Conservation (phyloP, 257 asterid genomes). For the Osmanthus fragrans region DNA sequence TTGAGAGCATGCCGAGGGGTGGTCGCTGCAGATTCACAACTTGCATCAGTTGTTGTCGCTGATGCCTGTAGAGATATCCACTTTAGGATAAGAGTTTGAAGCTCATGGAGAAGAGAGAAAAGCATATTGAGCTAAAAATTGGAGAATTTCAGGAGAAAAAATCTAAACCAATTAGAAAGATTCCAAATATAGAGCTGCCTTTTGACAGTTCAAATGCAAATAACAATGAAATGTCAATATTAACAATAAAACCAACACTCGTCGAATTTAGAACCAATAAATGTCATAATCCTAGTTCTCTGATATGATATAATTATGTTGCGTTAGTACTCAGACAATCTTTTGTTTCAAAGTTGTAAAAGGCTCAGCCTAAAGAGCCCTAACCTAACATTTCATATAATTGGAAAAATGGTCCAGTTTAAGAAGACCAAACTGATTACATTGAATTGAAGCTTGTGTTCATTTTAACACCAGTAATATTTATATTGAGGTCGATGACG, state of each 20-base stretch:
- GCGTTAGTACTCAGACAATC: neutral
- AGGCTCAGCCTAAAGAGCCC: too few species aligned
- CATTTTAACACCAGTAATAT: too few species aligned
- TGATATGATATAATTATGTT: neutral
- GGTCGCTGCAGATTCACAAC: conserved; percentile 86
- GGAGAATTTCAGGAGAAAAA: neutral
- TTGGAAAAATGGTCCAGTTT: too few species aligned
- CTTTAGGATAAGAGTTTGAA: neutral
- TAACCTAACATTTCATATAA: too few species aligned
- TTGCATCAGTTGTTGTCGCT: conserved; percentile 70
- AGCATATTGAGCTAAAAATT: neutral
- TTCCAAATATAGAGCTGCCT: neutral
- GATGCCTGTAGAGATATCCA: neutral
- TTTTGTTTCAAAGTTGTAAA: neutral
- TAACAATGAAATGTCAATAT: neutral
- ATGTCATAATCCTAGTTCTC: neutral
- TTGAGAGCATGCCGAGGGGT: conserved; percentile 74
- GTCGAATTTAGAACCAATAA: neutral
- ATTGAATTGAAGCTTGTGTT: too few species aligned
- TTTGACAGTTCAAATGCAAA: neutral
- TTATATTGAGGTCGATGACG: too few species aligned
- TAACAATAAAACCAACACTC: neutral
- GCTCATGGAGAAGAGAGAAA: neutral
- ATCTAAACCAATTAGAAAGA: neutral
- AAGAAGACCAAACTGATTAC: too few species aligned